Evolutionary conservation across 495 filamentous ascomycete species (phyloP), one percentile per base, ranked within the genome.

Genomic region (Penicillium parvum): DNA sequence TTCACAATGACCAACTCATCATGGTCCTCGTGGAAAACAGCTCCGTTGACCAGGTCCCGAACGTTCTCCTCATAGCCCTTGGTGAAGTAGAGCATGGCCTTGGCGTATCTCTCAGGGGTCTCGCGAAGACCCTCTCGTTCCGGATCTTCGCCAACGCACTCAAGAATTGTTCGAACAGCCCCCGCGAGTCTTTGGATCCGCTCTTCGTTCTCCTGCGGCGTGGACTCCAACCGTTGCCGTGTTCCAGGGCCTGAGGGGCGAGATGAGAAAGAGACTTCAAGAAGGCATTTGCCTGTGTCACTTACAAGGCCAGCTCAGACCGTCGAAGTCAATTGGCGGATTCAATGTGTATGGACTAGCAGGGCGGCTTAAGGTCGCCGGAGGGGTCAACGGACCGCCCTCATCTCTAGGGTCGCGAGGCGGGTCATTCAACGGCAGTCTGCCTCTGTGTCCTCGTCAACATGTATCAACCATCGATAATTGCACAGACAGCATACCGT

Each of bases 11-110:
- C 90, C 60, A 96, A 73, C 69, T 98, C 94, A 56, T 96, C 91
- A 58, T 97, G 92, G 55, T 90, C 86, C 61, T 98, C 92, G 52
- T 95, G 85, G 68, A 98, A 98, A 45, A 97, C 88, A 21, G 92
- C 92, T 34, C 84, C 84, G 60, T 96, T 96, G 43, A 98, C 86
- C 45, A 98, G 83, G 55, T 94, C 89, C 43, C 82, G 73, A 32
- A 98, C 79, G 61, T 96, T 96, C 74, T 98, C 85, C 66, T 96
- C 88, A 55, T 98, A 98, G 19, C 92, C 92, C 61, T 96, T 95
- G n/a, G 92, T 98, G 69, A 98, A 95, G 73, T 86, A 95, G 15
- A 98, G 75, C 89, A 98, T 90, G 4, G 92, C 92, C 64, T 91
- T 91, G 45, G 94, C 92, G 66, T 96, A 96, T 43, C 92, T 72